These are phyloP conservation scores for Drechmeria coniospora DNA, from an alignment of 2,329 filamentous ascomycete genomes.

Conservation along the genomic window DNA sequence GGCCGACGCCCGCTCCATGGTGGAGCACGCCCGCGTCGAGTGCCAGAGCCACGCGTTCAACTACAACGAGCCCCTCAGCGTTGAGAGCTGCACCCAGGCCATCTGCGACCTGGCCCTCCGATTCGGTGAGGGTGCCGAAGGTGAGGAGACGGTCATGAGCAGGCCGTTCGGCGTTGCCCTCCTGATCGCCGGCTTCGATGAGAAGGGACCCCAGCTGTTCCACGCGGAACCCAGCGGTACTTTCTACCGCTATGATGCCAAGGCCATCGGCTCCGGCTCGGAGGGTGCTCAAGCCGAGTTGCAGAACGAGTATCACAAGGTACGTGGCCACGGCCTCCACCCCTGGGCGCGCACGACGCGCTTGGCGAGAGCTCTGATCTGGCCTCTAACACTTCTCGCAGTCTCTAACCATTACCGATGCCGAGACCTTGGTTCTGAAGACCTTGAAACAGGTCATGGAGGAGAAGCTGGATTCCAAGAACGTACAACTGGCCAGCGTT, in stretches of 20 bases:
- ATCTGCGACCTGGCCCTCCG: slow-evolving; percentile 94
- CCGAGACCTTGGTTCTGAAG: slow-evolving; percentile 90
- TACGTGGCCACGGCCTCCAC: no score
- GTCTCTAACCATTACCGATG: slow-evolving; percentile 82
- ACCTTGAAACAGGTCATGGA: slow-evolving; percentile 99
- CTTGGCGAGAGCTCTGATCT: no score
- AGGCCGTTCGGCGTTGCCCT: slow-evolving; percentile 92
- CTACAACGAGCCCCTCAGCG: slow-evolving; percentile 86
- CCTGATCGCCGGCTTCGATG: slow-evolving; percentile 91
- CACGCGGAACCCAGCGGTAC: slow-evolving; percentile 96
- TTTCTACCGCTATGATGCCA: slow-evolving; percentile 98
- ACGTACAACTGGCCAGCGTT: slow-evolving; percentile 93
- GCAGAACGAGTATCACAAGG: slow-evolving; percentile 97
- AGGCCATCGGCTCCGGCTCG: slow-evolving; percentile 93
- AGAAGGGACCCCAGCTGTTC: slow-evolving; percentile 93
- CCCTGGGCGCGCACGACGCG: no score
- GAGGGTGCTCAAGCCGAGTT: slow-evolving; percentile 96
- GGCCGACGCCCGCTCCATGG: slow-evolving; percentile 92
- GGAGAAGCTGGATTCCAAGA: slow-evolving; percentile 97
- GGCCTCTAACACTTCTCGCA: no score
- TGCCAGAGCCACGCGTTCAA: slow-evolving; percentile 95
- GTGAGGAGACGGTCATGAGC: slow-evolving; percentile 97
- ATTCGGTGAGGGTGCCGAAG: slow-evolving; percentile 94
- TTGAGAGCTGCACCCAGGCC: slow-evolving; percentile 96
- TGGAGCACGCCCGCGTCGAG: slow-evolving; percentile 96